Conservation (phyloP, 371 early-diverging fungal species). For the Smittium mucronatum region DNA sequence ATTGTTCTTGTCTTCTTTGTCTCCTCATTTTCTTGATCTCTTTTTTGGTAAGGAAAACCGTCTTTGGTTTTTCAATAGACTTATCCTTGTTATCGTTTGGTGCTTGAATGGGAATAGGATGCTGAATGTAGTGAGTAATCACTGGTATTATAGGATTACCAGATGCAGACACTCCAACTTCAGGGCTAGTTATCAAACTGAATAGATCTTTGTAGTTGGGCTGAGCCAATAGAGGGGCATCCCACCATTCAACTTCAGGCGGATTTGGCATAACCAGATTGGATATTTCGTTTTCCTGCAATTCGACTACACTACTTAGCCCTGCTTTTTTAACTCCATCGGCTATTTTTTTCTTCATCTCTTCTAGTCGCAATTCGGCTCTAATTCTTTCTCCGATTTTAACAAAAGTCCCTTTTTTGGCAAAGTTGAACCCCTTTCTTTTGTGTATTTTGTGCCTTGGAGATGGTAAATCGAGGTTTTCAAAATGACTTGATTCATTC, state of each 20-base stretch:
- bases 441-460: too few relatives aligned
- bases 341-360: constrained; percentile 70
- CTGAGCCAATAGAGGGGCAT: constrained; percentile 63
- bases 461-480: too few relatives aligned
- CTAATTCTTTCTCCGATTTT: too few relatives aligned
- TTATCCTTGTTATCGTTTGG: too few relatives aligned
- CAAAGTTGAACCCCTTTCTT: too few relatives aligned
- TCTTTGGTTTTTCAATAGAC: too few relatives aligned
- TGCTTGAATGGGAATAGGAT: too few relatives aligned
- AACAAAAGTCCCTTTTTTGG: too few relatives aligned
- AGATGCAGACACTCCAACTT: too few relatives aligned
- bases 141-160: too few relatives aligned
- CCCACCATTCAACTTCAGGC: constrained; percentile 93
- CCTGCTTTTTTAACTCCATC: constrained; percentile 61
- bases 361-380: constrained; percentile 61
- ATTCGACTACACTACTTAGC: constrained; percentile 57
- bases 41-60: constrained; percentile 80
- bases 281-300: constrained; percentile 48
- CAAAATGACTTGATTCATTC: too few relatives aligned
- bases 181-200: constrained; percentile 34
- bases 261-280: constrained; percentile 59
- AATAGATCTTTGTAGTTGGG: constrained; percentile 27
- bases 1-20: constrained; percentile 69
- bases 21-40: constrained; percentile 86
- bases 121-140: constrained; percentile 78